A percentile compares a stretch with the other conserved stretches of the same genome.
phyloP scores from a whole-genome alignment of 1,139 yeast genomes.

The Tardiomyces depauwii region DNA sequence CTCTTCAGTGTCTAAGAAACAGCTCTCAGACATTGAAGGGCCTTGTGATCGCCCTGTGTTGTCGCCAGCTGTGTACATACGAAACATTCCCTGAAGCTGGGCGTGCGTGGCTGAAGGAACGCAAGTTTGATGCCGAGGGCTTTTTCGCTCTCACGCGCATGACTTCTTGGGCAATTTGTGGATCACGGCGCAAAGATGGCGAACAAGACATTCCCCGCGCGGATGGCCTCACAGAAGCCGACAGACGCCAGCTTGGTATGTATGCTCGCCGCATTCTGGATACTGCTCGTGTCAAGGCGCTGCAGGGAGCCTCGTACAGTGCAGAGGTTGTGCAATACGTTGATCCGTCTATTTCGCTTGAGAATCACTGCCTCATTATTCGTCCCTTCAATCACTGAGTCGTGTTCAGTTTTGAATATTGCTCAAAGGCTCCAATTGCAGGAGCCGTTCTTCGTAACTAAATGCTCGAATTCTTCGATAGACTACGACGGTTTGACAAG shows the following conservation, averaged over 20 bases:
- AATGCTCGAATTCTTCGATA: too few species aligned
- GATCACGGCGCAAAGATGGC: slow-evolving; percentile 33
- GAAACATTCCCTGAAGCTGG: slow-evolving; percentile 40
- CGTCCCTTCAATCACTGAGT: too few species aligned
- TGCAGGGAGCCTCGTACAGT: slow-evolving; percentile 26
- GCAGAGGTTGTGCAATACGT: slow-evolving; percentile 50
- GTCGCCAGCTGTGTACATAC: slow-evolving; percentile 73
- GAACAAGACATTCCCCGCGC: slow-evolving; percentile 18
- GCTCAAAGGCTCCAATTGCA: too few species aligned
- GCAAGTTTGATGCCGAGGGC: slow-evolving; percentile 24
- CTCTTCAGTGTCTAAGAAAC: slow-evolving; percentile 54
- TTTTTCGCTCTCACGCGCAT: slow-evolving; percentile 49
- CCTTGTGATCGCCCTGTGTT: slow-evolving; percentile 81
- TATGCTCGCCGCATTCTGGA: slow-evolving; percentile 64
- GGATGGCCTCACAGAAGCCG: slow-evolving; percentile 28
- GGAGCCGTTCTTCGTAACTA: too few species aligned
- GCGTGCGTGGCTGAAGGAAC: slow-evolving; percentile 21
- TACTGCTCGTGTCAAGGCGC: slow-evolving; percentile 41
- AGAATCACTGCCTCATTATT: slow-evolving; percentile 47
- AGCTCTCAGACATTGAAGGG: slow-evolving; percentile 36
- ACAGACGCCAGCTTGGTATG: slow-evolving; percentile 51
- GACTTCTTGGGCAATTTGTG: slow-evolving; percentile 85
- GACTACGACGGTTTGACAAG: too few species aligned
- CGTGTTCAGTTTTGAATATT: too few species aligned
- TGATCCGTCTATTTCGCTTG: slow-evolving; percentile 46